Conservation (phyloP, 805 yeast species). For the Scheffersomyces lignosus region DNA sequence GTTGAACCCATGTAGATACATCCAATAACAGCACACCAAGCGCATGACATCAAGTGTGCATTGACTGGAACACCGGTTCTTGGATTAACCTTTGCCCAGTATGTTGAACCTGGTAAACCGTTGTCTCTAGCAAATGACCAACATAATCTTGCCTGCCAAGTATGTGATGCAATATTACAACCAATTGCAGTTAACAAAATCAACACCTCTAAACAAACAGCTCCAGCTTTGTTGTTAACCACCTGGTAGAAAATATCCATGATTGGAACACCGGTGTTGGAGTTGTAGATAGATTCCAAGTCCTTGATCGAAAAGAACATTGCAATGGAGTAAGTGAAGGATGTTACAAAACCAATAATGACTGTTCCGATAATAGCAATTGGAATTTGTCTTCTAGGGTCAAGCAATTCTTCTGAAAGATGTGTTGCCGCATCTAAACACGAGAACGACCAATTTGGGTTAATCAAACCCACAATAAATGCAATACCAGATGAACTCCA, state of each 20-base stretch:
- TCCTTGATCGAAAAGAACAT: constrained; percentile 62
- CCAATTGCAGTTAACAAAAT: constrained; percentile 56
- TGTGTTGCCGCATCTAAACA: constrained; percentile 73
- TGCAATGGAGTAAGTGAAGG: constrained; percentile 51
- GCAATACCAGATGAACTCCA: constrained; percentile 62
- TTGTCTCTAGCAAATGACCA: constrained; percentile 72
- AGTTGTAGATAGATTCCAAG: constrained; percentile 45
- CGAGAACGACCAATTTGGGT: constrained; percentile 69
- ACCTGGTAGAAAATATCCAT: constrained; percentile 64
- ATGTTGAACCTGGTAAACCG: constrained; percentile 56
- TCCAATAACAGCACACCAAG: constrained; percentile 54
- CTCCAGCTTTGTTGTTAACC: constrained; percentile 51
- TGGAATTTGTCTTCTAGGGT: constrained; percentile 61
- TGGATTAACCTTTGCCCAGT: constrained; percentile 49
- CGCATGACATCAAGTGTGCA: constrained; percentile 57
- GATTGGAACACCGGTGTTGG: constrained; percentile 62
- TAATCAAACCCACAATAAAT: constrained; percentile 67
- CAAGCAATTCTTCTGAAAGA: constrained; percentile 63
- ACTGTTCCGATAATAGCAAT: constrained; percentile 63
- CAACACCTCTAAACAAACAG: constrained; percentile 49
- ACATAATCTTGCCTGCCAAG: constrained; percentile 67
- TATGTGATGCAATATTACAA: constrained; percentile 59
- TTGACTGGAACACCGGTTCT: constrained; percentile 55
- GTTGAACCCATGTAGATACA: constrained; percentile 65
- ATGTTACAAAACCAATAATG: constrained; percentile 63